phyloP scores from a whole-genome alignment of 306 rosid species.

The Vigna trinervia region DNA sequence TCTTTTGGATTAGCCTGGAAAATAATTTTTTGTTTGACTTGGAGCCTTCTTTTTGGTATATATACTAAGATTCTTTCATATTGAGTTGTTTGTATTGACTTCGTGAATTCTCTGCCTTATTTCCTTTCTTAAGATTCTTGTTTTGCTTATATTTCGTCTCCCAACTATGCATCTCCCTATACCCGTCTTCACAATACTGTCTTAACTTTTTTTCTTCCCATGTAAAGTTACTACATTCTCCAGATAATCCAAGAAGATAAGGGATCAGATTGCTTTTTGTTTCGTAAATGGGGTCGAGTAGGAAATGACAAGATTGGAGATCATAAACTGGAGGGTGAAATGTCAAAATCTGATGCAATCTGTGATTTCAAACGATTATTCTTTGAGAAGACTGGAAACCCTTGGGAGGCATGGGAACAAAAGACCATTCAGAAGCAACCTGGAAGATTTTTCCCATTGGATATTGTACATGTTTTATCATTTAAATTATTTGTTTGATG shows the following conservation, averaged over 20 bases:
- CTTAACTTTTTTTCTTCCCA: constrained; percentile 42
- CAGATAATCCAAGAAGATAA: constrained; percentile 94
- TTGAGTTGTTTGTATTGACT: constrained; percentile 2
- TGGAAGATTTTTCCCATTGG: constrained; percentile 96
- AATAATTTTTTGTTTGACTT: background rate
- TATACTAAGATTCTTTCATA: background rate
- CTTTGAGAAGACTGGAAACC: constrained; percentile 93
- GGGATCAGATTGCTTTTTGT: constrained; percentile 77
- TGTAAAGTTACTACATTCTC: constrained; percentile 80
- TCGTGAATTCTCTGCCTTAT: constrained; percentile 6
- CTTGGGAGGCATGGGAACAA: constrained; percentile 99
- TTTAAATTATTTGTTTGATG: constrained; percentile 31
- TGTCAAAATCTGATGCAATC: constrained; percentile 84
- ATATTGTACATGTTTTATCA: constrained; percentile 63
- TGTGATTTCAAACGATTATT: constrained; percentile 81
- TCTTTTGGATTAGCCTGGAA: constrained; percentile 1
- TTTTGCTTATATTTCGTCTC: background rate
- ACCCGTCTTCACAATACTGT: background rate
- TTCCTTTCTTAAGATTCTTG: constrained; percentile 1
- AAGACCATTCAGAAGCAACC: constrained; percentile 88
- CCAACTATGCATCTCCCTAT: background rate
- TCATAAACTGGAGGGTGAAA: constrained; percentile 69
- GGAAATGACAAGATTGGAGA: constrained; percentile 96
- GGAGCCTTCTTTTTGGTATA: background rate
- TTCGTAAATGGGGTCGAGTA: constrained; percentile 99